phyloP scores from a whole-genome alignment of 345 rosid species.

The Dimocarpus longan region DNA sequence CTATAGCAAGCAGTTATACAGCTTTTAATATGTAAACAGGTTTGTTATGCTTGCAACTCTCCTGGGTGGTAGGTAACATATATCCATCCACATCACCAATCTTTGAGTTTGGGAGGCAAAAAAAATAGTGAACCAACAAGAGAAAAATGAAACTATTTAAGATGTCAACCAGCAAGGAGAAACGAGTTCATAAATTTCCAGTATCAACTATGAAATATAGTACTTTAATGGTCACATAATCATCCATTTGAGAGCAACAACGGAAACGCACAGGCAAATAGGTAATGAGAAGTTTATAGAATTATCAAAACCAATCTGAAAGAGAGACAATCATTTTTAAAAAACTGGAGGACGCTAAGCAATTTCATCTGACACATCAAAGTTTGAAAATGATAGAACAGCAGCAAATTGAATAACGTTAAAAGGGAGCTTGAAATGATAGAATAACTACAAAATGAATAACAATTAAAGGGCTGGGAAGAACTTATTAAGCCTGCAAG shows the following conservation, averaged over 20 bases:
- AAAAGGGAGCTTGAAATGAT: no score
- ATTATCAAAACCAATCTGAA: conserved; percentile 11
- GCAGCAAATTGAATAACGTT: no score
- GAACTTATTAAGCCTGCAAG: conserved; percentile 56
- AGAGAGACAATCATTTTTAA: not conserved
- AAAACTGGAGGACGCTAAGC: no score
- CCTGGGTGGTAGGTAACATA: not conserved
- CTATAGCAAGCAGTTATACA: not conserved
- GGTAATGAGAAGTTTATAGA: conserved; percentile 12
- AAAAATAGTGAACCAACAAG: no score
- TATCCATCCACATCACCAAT: not conserved
- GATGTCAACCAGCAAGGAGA: no score
- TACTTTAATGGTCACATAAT: not conserved
- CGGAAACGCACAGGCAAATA: conserved; percentile 18
- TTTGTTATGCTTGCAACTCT: not conserved
- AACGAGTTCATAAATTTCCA: not conserved
- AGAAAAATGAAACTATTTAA: no score
- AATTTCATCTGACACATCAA: no score
- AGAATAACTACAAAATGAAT: no score
- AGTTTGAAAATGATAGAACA: no score
- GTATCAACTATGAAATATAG: not conserved
- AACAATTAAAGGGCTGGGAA: conserved; percentile 55
- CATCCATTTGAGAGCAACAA: conserved; percentile 15
- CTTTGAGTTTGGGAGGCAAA: no score
- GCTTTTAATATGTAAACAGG: not conserved